A percentile compares a stretch with the other conserved stretches of the same genome.
Conservation (phyloP, 2,329 filamentous ascomycete species). For the Fusarium sambucinum region DNA sequence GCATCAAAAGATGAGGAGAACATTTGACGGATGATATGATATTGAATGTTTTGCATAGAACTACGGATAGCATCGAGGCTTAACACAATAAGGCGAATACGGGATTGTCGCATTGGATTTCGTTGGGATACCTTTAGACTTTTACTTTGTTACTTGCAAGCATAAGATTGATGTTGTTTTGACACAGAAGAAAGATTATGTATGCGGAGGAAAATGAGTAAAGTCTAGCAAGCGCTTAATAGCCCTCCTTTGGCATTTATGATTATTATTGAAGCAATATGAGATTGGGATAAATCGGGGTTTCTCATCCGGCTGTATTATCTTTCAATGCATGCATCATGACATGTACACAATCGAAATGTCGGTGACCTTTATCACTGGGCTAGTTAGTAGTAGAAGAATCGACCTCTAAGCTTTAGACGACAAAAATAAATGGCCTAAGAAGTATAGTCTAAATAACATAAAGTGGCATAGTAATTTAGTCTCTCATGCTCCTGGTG, state of each 20-base stretch:
- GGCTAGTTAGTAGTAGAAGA: too few relatives aligned
- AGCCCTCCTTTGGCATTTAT: slow-evolving; percentile 25
- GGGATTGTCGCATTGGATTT: slow-evolving; percentile 36
- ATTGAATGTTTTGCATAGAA: slow-evolving; percentile 45
- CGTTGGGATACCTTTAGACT: slow-evolving; percentile 50
- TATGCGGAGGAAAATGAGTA: slow-evolving; percentile 24
- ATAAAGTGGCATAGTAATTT: too few relatives aligned
- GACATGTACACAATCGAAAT: slow-evolving; percentile 2
- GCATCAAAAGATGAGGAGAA: slow-evolving; percentile 25
- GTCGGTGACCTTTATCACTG: slow-evolving; percentile 5
- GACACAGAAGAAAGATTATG: slow-evolving; percentile 20
- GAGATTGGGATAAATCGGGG: slow-evolving; percentile 29
- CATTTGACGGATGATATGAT: slow-evolving; percentile 43
- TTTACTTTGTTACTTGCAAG: slow-evolving; percentile 40
- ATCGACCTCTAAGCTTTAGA: too few relatives aligned
- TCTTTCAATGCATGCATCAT: not conserved
- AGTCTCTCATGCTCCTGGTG: too few relatives aligned
- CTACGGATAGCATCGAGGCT: slow-evolving; percentile 40
- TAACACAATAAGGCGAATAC: slow-evolving; percentile 29
- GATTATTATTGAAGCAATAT: slow-evolving; percentile 25
- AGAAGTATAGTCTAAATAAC: too few relatives aligned
- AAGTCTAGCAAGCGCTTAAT: slow-evolving; percentile 19
- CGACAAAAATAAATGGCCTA: too few relatives aligned
- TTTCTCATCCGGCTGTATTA: not conserved
- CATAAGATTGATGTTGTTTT: slow-evolving; percentile 27